phyloP scores from a whole-genome alignment of 2,329 filamentous ascomycete genomes.

The Waltergamsia citrina region DNA sequence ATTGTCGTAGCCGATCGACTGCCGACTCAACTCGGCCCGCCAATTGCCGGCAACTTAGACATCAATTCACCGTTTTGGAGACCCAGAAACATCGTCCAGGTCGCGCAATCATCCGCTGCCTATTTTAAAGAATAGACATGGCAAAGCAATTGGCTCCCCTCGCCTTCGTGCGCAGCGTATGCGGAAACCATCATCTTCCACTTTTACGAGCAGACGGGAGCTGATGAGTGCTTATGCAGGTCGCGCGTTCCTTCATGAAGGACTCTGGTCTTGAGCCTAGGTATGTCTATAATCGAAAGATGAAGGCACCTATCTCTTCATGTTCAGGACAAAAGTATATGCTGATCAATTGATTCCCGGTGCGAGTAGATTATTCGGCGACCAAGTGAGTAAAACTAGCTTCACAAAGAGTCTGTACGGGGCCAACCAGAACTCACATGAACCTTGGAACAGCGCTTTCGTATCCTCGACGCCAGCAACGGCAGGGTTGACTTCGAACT shows the following conservation, averaged over 20 bases:
- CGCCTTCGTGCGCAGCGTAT: slow-evolving; percentile 23
- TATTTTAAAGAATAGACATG: too few relatives aligned
- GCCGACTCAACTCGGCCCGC: too few relatives aligned
- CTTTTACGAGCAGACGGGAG: too few relatives aligned
- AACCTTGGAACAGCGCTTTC: slow-evolving; percentile 42
- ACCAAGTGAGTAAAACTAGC: slow-evolving; percentile 2
- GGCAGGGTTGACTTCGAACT: slow-evolving; percentile 70
- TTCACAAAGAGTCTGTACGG: accelerated
- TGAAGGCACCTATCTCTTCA: too few relatives aligned
- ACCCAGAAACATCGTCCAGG: too few relatives aligned
- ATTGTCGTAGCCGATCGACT: too few relatives aligned
- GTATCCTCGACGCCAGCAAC: slow-evolving; percentile 52
- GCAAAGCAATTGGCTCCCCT: slow-evolving; percentile 22
- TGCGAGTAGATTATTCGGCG: slow-evolving; percentile 7
- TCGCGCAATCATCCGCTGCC: too few relatives aligned
- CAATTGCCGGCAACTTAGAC: too few relatives aligned
- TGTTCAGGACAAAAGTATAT: not conserved
- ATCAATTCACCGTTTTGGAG: too few relatives aligned
- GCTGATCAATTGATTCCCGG: not conserved
- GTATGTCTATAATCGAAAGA: slow-evolving; percentile 33
- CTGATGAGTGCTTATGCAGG: too few relatives aligned
- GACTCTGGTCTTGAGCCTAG: slow-evolving; percentile 84
- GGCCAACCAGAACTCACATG: slow-evolving; percentile 1
- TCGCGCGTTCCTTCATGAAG: slow-evolving; percentile 75
- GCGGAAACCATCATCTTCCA: not conserved